Percentiles rank a stretch among this genome's conserved stretches.
Conservation (phyloP, 2,329 filamentous ascomycete genomes). For the Cryphonectria carpinicola region DNA sequence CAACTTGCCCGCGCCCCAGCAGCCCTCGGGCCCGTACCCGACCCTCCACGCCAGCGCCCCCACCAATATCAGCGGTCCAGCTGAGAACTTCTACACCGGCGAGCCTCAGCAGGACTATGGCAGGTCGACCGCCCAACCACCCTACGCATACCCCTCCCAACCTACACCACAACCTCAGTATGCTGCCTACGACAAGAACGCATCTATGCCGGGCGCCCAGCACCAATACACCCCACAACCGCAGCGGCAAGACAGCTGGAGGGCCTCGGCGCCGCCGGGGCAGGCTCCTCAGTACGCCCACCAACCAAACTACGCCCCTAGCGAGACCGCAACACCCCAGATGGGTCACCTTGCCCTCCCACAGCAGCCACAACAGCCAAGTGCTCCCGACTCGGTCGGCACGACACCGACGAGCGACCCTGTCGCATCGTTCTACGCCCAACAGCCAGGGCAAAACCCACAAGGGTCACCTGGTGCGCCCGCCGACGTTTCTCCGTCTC, state of each 20-base stretch:
- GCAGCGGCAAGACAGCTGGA: slow-evolving; percentile 56
- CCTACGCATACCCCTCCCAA: slow-evolving; percentile 55
- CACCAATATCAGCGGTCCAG: slow-evolving; percentile 51
- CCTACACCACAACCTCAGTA: slow-evolving; percentile 50
- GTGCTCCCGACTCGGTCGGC: slow-evolving; percentile 38
- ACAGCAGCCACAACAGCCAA: slow-evolving; percentile 35
- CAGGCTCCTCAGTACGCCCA: slow-evolving; percentile 43
- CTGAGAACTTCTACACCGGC: slow-evolving; percentile 83
- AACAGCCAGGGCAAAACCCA: slow-evolving; percentile 44
- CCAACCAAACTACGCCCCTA: slow-evolving; percentile 39
- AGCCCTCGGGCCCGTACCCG: slow-evolving; percentile 69
- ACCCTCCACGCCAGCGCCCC: slow-evolving; percentile 62
- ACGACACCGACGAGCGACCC: slow-evolving; percentile 51
- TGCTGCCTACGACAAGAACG: slow-evolving; percentile 47
- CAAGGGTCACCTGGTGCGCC: slow-evolving; percentile 44
- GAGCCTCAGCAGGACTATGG: slow-evolving; percentile 56
- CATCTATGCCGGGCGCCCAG: slow-evolving; percentile 44
- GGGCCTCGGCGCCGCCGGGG: slow-evolving; percentile 44
- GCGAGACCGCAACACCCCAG: slow-evolving; percentile 38
- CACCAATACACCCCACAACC: slow-evolving; percentile 51
- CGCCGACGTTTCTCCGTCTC: slow-evolving; percentile 50
- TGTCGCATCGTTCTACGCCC: slow-evolving; percentile 62
- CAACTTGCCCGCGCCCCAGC: slow-evolving; percentile 56
- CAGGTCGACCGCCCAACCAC: slow-evolving; percentile 54
- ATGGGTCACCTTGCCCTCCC: slow-evolving; percentile 39